Percentiles rank a stretch among this genome's conserved stretches.
phyloP scores from a whole-genome alignment of 140 eudicot genomes.

The Erigeron philadelphicus region DNA sequence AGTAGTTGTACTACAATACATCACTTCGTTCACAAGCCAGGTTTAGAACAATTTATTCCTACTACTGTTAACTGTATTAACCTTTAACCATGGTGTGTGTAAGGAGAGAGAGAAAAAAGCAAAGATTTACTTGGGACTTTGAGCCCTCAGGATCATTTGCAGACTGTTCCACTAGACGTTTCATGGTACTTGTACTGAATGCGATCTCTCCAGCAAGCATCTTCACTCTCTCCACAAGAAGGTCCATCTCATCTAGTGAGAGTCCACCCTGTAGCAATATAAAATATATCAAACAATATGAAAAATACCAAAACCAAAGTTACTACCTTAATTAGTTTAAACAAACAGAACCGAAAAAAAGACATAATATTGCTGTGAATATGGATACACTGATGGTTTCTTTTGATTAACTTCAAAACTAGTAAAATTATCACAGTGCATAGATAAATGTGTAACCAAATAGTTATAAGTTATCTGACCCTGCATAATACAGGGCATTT shows the following conservation, averaged over 20 bases:
- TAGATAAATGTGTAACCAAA: no score
- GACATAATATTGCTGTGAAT: not conserved
- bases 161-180: conserved; percentile 76
- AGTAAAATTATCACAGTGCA: no score
- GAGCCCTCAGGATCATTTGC: conserved; percentile 77
- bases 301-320: not conserved
- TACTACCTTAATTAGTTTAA: not conserved
- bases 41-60: conserved; percentile 2
- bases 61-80: conserved; percentile 1
- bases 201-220: conserved; percentile 94
- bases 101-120: not conserved
- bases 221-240: conserved; percentile 73
- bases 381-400: not conserved
- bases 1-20: not conserved
- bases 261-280: conserved; percentile 48
- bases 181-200: conserved; percentile 68
- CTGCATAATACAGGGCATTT: no score
- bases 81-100: not conserved
- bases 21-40: conserved; percentile 3
- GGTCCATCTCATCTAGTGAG: conserved; percentile 73
- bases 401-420: no score
- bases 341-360: not conserved
- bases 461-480: no score
- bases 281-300: conserved; percentile 4
- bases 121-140: conserved; percentile 54